phyloP scores from a whole-genome alignment of 306 rosid species.

The Trichosanthes cucumerina region DNA sequence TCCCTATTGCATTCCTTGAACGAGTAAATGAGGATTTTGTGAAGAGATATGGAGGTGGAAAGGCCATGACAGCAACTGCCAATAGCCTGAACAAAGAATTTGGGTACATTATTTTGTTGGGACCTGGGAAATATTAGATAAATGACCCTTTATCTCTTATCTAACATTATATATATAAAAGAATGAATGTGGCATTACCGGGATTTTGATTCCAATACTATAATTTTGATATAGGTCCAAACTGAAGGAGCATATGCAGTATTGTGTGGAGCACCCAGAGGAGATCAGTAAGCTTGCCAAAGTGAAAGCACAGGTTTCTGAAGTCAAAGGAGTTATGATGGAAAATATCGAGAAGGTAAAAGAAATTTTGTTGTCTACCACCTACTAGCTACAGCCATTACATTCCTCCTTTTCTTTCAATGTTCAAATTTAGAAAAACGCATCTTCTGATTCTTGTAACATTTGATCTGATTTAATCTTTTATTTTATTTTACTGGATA shows the following conservation, averaged over 20 bases:
- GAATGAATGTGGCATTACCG: neutral
- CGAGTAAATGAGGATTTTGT: constrained; percentile 73
- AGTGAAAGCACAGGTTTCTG: constrained; percentile 91
- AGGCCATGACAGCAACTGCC: constrained; percentile 72
- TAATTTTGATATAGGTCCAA: constrained; percentile 37
- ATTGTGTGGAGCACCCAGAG: constrained; percentile 82
- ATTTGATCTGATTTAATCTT: neutral
- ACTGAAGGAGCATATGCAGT: constrained; percentile 90
- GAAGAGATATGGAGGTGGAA: constrained; percentile 76
- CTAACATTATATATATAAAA: neutral
- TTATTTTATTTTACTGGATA: neutral
- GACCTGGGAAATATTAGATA: neutral
- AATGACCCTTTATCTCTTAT: neutral
- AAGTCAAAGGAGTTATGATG: constrained; percentile 96
- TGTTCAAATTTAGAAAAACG: neutral
- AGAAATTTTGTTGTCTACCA: neutral
- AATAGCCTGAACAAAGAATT: constrained; percentile 69
- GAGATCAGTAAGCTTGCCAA: constrained; percentile 78
- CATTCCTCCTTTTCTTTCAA: neutral
- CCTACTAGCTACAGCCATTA: neutral
- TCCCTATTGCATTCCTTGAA: constrained; percentile 84
- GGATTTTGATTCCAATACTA: constrained; percentile 5
- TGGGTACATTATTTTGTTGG: constrained; percentile 35
- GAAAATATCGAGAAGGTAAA: constrained; percentile 82
- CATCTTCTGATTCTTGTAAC: neutral